Evolutionary conservation across 2,329 filamentous ascomycete genomes (phyloP).

Genomic region (Monascus ruber): DNA sequence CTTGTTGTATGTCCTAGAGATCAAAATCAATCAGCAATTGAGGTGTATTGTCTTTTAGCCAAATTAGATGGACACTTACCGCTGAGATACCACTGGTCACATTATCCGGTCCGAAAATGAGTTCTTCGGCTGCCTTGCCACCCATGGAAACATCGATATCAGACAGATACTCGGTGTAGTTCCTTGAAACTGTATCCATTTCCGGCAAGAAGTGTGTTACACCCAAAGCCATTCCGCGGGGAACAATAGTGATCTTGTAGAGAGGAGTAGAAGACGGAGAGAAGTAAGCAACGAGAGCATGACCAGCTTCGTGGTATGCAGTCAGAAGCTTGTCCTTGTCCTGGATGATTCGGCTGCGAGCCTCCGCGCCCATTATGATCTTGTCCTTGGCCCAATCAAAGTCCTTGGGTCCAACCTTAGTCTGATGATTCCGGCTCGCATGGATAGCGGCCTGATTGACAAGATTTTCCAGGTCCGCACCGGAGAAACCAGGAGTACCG

Average conservation of each 20-base stretch:
- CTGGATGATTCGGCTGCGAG: constrained; percentile 76
- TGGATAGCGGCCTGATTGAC: constrained; percentile 92
- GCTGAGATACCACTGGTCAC: constrained; percentile 79
- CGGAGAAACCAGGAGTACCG: constrained; percentile 83
- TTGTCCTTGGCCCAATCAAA: constrained; percentile 98
- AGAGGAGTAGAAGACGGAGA: constrained; percentile 64
- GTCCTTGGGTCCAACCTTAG: constrained; percentile 63
- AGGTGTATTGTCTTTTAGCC: not conserved
- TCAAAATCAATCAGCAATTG: constrained; percentile 7
- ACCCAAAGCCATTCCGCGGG: constrained; percentile 74
- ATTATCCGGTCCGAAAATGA: constrained; percentile 81
- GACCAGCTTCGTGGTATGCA: constrained; percentile 93
- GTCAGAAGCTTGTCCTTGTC: constrained; percentile 91
- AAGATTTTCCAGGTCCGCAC: constrained; percentile 91
- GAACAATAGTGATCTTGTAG: constrained; percentile 96
- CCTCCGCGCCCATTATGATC: constrained; percentile 92
- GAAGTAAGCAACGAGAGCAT: constrained; percentile 81
- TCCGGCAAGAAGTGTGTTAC: constrained; percentile 80
- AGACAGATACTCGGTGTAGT: constrained; percentile 73
- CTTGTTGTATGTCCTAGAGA: constrained; percentile 63
- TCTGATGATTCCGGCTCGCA: constrained; percentile 76
- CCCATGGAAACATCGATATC: constrained; percentile 72
- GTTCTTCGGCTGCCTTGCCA: constrained; percentile 78
- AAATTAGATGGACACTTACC: constrained; percentile 39
- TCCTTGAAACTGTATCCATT: constrained; percentile 83